Percentiles rank a stretch among this genome's conserved stretches.
Conservation (phyloP, 371 early-diverging fungal species). For the Fennellomyces sp. region DNA sequence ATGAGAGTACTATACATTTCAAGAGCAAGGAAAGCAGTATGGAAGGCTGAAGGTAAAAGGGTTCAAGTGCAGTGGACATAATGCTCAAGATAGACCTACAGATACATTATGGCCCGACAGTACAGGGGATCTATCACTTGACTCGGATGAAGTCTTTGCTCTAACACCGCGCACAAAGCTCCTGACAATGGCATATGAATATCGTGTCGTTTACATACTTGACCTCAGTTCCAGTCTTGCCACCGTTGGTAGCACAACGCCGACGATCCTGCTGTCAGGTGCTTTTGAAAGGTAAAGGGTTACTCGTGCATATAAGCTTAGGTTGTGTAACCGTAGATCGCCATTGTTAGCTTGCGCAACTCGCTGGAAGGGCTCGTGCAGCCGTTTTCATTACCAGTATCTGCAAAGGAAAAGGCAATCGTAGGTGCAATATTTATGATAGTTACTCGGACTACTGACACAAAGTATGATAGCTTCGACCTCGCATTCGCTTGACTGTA, state of each 20-base stretch:
- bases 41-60: slow-evolving; percentile 32
- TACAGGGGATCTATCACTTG: neutral
- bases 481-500: slow-evolving; percentile 69
- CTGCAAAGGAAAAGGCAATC: slow-evolving; percentile 30
- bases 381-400: slow-evolving; percentile 49
- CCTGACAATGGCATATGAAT: slow-evolving; percentile 59
- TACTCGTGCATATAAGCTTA: neutral
- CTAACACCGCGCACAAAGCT: slow-evolving; percentile 72
- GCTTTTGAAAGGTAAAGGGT: slow-evolving; percentile 57
- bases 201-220: slow-evolving; percentile 73
- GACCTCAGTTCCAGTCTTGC: slow-evolving; percentile 77
- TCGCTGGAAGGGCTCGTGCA: slow-evolving; percentile 46
- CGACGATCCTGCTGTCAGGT: slow-evolving; percentile 56
- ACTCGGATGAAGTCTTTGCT: slow-evolving; percentile 25
- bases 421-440: slow-evolving; percentile 19
- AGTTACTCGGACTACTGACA: neutral
- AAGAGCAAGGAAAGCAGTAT: slow-evolving; percentile 36
- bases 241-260: slow-evolving; percentile 64
- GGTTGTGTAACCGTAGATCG: slow-evolving; percentile 10
- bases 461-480: slow-evolving; percentile 27
- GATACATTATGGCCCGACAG: neutral
- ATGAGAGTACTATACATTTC: slow-evolving; percentile 44
- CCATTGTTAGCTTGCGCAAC: slow-evolving; percentile 26
- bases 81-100: neutral
- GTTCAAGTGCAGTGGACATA: neutral